Evolutionary conservation across 257 asterid species (phyloP).

Genomic region (Gynochthodes officinalis): DNA sequence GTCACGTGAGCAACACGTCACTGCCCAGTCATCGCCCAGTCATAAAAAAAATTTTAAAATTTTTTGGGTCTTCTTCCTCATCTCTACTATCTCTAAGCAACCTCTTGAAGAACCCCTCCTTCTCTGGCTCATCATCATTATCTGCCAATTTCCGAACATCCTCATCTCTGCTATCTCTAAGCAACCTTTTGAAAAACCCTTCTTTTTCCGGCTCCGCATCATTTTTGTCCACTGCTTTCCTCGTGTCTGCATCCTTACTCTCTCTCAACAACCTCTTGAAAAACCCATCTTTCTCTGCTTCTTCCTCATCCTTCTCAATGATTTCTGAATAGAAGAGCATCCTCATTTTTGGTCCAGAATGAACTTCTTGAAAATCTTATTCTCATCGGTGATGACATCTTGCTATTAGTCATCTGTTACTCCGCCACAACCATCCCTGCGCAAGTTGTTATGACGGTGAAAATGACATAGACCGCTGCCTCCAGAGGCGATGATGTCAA

Average conservation of each 20-base stretch:
- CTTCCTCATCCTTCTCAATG: slow-evolving; percentile 66
- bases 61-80: too few relatives aligned
- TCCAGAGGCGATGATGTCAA: slow-evolving; percentile 62
- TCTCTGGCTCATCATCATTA: too few relatives aligned
- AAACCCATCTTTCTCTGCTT: too few relatives aligned
- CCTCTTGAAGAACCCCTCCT: too few relatives aligned
- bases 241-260: slow-evolving; percentile 64
- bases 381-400: slow-evolving; percentile 59
- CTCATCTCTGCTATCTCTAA: too few relatives aligned
- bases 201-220: slow-evolving; percentile 57
- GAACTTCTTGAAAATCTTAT: slow-evolving; percentile 67
- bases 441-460: slow-evolving; percentile 46
- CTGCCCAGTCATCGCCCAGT: too few relatives aligned
- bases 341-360: slow-evolving; percentile 65
- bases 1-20: too few relatives aligned
- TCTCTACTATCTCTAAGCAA: slow-evolving; percentile 62
- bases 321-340: slow-evolving; percentile 70
- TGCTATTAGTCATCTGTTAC: slow-evolving; percentile 12
- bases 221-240: slow-evolving; percentile 51
- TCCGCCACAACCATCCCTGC: slow-evolving; percentile 44
- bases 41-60: too few relatives aligned
- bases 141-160: too few relatives aligned
- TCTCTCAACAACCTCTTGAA: slow-evolving; percentile 72
- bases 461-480: slow-evolving; percentile 37
- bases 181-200: too few relatives aligned